These are phyloP conservation scores for Coniella vitis DNA, from an alignment of 2,329 filamentous ascomycete genomes.

Conservation along the genomic window DNA sequence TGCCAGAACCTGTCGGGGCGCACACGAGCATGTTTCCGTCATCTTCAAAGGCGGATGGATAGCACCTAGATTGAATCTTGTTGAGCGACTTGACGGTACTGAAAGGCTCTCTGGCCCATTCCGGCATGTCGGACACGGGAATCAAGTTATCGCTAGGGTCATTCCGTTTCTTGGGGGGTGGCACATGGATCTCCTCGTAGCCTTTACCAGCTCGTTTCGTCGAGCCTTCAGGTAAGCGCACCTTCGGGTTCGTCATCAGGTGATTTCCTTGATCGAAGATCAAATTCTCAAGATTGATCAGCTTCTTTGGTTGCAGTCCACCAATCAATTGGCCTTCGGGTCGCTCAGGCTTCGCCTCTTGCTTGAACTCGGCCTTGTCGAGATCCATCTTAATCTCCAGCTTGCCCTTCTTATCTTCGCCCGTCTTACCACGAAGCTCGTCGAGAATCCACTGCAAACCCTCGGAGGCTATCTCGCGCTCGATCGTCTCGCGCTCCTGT, in stretches of 20 bases:
- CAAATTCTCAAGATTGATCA: conserved; percentile 92
- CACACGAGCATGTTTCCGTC: conserved; percentile 98
- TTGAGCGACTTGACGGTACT: conserved; percentile 82
- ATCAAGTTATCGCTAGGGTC: conserved; percentile 76
- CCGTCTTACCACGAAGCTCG: conserved; percentile 72
- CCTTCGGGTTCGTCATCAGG: conserved; percentile 98
- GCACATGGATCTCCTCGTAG: conserved; percentile 97
- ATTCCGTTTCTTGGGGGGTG: conserved; percentile 78
- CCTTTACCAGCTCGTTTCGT: conserved; percentile 95
- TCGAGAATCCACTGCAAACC: conserved; percentile 82
- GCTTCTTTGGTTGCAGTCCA: conserved; percentile 75
- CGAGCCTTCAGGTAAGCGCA: conserved; percentile 86
- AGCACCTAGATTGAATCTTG: conserved; percentile 92
- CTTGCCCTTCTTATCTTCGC: conserved; percentile 54
- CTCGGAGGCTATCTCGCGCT: conserved; percentile 85
- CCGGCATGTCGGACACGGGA: conserved; percentile 79
- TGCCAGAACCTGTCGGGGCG: conserved; percentile 93
- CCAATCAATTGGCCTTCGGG: conserved; percentile 66
- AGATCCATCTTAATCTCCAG: conserved; percentile 96
- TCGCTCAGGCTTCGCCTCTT: conserved; percentile 45
- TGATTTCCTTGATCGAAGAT: conserved; percentile 98
- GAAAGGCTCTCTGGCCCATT: conserved; percentile 86
- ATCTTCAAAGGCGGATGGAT: conserved; percentile 79
- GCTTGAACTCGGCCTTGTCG: conserved; percentile 57
- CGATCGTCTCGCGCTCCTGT: conserved; percentile 67